These are phyloP conservation scores for Kitagawia praeruptora DNA, from an alignment of 129 eudicot genomes.

Conservation along the genomic window DNA sequence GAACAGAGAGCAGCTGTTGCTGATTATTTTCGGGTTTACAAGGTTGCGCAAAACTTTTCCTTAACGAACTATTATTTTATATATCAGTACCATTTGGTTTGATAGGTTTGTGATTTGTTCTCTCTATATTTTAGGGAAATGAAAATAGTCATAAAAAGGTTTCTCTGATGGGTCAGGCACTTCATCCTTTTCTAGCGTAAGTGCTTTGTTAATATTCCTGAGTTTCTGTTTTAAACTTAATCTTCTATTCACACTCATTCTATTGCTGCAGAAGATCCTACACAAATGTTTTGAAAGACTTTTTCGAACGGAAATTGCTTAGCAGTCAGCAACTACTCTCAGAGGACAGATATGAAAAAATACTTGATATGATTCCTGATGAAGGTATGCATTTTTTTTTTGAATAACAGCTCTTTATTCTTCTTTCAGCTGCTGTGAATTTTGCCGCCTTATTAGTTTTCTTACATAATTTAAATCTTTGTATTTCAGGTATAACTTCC, in stretches of 20 bases:
- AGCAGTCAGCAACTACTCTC: constrained; percentile 64
- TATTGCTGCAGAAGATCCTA: constrained; percentile 69
- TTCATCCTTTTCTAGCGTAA: constrained; percentile 19
- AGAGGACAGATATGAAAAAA: constrained; percentile 66
- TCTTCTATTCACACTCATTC: constrained; percentile 4
- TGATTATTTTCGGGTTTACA: constrained; percentile 79
- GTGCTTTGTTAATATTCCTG: background rate
- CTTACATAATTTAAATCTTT: background rate
- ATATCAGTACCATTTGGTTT: constrained; percentile 7
- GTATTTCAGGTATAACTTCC: constrained; percentile 53
- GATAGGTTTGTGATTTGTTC: background rate
- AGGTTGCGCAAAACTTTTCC: constrained; percentile 34
- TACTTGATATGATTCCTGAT: constrained; percentile 84
- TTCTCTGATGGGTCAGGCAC: constrained; percentile 11
- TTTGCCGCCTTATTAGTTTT: background rate
- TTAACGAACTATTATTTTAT: background rate
- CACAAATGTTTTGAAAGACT: constrained; percentile 47
- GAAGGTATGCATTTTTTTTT: constrained; percentile 37
- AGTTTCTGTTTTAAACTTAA: background rate
- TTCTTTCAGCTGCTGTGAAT: background rate
- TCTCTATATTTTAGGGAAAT: constrained; percentile 45
- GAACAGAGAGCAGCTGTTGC: constrained; percentile 84
- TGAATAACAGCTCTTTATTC: background rate
- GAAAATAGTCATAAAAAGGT: constrained; percentile 16
- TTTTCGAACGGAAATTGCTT: constrained; percentile 61